Evolutionary conservation across 2,329 filamentous ascomycete species (phyloP), one percentile per base, ranked within the genome.

Genomic region (Pseudogymnoascus sp.): DNA sequence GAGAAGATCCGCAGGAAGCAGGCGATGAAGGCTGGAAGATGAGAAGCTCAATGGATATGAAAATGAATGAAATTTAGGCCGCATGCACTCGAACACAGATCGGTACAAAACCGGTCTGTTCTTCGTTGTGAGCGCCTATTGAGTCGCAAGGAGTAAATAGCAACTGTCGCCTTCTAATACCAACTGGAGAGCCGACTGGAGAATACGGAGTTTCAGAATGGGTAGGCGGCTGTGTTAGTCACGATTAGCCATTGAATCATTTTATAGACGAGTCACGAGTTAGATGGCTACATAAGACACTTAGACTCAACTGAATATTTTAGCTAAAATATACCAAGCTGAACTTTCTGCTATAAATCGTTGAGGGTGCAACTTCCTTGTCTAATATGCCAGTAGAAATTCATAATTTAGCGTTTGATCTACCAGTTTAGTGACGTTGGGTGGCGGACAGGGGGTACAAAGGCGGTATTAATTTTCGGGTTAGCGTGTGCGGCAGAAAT

Each of bases 1-100:
- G 84, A 87, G 65, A 87, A 82, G 77, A 79, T 85, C 70, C 80
- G 79, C 67, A 78, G 86, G 63, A 84, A 81, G 69, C 48, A 55
- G 29, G 48, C 48, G 6, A 55, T 55, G 48, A 33, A 33, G 29
- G 15, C 48, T 33, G 48, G 48, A 33, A 55, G 15, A 55, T 55
- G 48, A 55, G 27, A 55, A 15, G 27, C 48, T 2, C 48, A 1
- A 12, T 13, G 18, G 8, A 18, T 12, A 18, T 33, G 48, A 33
- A 29, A 55, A 33, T 4, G 48, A 55, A 33, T 18, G 31, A 31
- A 15, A n/a, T 33, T 33, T 18, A 15, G 29, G 29, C 15, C 27
- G 13, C 29, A 33, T 55, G 7, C n/a, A 15, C 45, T 18, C 8
- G 45, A 33, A 55, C 27, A 9, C 27, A 31, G 12, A n/a, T 55